These are phyloP conservation scores for Parastagonospora avenae DNA, from an alignment of 2,329 filamentous ascomycete genomes.

Conservation along the genomic window DNA sequence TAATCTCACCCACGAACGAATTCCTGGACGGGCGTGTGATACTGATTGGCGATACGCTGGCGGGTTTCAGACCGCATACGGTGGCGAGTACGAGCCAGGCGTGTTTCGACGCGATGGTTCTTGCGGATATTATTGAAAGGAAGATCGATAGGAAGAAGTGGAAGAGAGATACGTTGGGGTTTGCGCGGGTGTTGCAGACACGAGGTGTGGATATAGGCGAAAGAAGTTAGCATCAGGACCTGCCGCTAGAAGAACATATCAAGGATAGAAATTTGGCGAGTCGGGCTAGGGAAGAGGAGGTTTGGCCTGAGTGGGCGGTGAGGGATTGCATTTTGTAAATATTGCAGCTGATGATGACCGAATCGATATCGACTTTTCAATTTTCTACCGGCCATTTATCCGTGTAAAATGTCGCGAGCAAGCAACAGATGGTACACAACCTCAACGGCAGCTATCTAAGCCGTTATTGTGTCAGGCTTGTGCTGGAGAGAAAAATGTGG, in stretches of 20 bases:
- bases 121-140: slow-evolving; percentile 49
- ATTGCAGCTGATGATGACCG: no score
- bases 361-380: no score
- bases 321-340: no score
- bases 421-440: no score
- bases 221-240: slow-evolving; percentile 47
- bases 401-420: no score
- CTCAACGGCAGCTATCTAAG: no score
- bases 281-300: slow-evolving; percentile 29
- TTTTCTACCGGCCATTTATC: no score
- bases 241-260: slow-evolving; percentile 31
- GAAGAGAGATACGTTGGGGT: slow-evolving; percentile 43
- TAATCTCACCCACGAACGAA: slow-evolving; percentile 43
- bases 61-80: slow-evolving; percentile 54
- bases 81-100: slow-evolving; percentile 56
- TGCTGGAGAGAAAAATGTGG: no score
- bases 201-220: slow-evolving; percentile 49
- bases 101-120: slow-evolving; percentile 50
- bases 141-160: slow-evolving; percentile 44
- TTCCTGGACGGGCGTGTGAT: slow-evolving; percentile 51
- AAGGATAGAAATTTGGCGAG: slow-evolving; percentile 29
- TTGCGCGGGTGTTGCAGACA: slow-evolving; percentile 45
- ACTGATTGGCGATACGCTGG: slow-evolving; percentile 55
- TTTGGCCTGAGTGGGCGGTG: slow-evolving; percentile 31
- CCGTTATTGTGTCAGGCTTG: no score